Conservation (phyloP, 352 stramenopile genomes). For the Pythium folliculosum region DNA sequence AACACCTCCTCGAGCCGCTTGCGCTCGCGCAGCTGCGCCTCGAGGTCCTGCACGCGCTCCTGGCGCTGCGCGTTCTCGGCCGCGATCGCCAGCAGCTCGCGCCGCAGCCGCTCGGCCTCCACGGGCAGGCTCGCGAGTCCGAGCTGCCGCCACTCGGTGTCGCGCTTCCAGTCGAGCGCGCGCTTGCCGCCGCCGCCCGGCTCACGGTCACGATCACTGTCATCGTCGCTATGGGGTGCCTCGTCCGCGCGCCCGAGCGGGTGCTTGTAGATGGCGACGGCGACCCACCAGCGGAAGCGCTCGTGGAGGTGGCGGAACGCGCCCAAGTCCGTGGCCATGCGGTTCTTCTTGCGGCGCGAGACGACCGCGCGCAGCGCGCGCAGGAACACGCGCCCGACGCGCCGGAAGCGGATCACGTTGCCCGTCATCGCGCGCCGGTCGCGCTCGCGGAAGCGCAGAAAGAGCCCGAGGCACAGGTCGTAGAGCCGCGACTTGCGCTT, state of each 20-base stretch:
- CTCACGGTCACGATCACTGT: not conserved
- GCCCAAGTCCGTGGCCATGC: slow-evolving; percentile 34
- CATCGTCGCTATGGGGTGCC: not conserved
- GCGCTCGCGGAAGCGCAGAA: slow-evolving; percentile 35
- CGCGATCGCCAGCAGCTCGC: slow-evolving; percentile 24
- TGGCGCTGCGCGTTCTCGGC: slow-evolving; percentile 17
- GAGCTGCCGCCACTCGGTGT: slow-evolving; percentile 33
- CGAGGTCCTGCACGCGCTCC: slow-evolving; percentile 26
- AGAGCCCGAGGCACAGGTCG: slow-evolving; percentile 37
- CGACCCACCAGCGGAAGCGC: slow-evolving; percentile 34
- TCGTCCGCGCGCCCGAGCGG: slow-evolving; percentile 2
- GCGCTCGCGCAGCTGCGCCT: slow-evolving; percentile 27
- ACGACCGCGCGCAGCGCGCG: slow-evolving; percentile 15
- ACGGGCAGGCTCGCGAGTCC: slow-evolving; percentile 24
- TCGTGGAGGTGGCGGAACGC: slow-evolving; percentile 30
- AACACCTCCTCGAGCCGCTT: slow-evolving; percentile 32
- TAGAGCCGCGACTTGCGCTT: slow-evolving; percentile 42
- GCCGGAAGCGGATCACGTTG: slow-evolving; percentile 34
- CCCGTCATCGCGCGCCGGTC: slow-evolving; percentile 32
- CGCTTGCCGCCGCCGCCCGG: slow-evolving; percentile 2
- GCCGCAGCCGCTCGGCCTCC: slow-evolving; percentile 17
- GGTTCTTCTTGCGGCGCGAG: slow-evolving; percentile 31
- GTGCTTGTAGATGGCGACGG: slow-evolving; percentile 32
- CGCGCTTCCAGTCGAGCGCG: slow-evolving; percentile 33
- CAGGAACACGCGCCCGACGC: slow-evolving; percentile 28